phyloP scores from a whole-genome alignment of 208 protist genomes.

The Acanthamoeba royreba region DNA sequence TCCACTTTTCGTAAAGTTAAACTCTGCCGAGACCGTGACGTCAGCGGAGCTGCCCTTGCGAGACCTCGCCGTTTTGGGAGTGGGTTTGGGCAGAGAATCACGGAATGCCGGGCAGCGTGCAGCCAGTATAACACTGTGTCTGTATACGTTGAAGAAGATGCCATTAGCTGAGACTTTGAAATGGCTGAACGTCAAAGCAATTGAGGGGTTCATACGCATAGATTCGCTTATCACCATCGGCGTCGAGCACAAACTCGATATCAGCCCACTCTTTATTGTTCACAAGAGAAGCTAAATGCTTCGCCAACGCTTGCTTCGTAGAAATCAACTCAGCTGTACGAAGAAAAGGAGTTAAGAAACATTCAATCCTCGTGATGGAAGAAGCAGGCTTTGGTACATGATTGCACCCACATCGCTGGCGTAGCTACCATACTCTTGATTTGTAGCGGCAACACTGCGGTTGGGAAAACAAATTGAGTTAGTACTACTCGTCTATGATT shows the following conservation, averaged over 20 bases:
- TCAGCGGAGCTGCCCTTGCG: not conserved
- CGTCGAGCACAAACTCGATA: not conserved
- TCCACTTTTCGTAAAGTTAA: not conserved
- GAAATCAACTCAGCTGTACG: not conserved
- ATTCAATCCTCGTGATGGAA: not conserved
- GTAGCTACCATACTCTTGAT: not conserved
- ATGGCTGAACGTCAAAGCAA: not conserved
- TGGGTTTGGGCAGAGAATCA: not conserved
- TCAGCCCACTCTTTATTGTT: slow-evolving; percentile 10
- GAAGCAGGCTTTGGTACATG: not conserved
- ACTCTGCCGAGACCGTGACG: not conserved
- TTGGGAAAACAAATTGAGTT: too few species aligned
- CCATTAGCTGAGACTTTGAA: not conserved
- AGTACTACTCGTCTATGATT: too few species aligned
- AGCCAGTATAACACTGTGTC: not conserved
- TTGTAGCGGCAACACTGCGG: not conserved
- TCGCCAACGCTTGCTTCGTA: not conserved
- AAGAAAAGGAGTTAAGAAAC: not conserved
- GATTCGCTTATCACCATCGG: not conserved
- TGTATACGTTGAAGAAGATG: not conserved
- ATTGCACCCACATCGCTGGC: not conserved
- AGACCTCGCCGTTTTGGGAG: not conserved
- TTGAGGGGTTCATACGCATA: not conserved
- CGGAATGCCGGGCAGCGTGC: not conserved
- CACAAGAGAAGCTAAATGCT: not conserved